Conservation (phyloP, 352 stramenopile genomes). For the Pythium biforme region DNA sequence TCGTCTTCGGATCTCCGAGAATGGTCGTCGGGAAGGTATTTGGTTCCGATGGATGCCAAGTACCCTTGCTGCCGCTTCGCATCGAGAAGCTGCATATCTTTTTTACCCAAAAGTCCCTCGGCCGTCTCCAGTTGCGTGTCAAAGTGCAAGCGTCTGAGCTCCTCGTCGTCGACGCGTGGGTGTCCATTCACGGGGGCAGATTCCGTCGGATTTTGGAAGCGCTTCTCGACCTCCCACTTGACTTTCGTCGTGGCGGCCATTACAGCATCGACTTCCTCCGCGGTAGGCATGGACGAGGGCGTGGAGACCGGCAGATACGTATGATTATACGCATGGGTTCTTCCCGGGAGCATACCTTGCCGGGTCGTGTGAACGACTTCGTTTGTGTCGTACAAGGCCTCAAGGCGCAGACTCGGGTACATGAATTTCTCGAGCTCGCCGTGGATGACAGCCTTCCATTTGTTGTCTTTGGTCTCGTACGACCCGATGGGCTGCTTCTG, state of each 20-base stretch:
- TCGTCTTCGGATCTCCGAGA: neutral
- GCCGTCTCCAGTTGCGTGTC: slow-evolving; percentile 60
- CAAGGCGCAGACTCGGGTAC: slow-evolving; percentile 65
- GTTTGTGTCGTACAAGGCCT: slow-evolving; percentile 38
- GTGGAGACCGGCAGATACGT: neutral
- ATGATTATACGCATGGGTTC: neutral
- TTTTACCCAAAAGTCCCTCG: slow-evolving; percentile 48
- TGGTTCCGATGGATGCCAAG: slow-evolving; percentile 17
- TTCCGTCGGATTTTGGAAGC: slow-evolving; percentile 34
- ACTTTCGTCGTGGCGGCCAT: slow-evolving; percentile 42
- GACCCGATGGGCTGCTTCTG: slow-evolving; percentile 33
- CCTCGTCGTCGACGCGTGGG: slow-evolving; percentile 23
- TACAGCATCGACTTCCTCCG: slow-evolving; percentile 34
- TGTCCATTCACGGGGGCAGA: slow-evolving; percentile 29
- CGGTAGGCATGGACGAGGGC: slow-evolving; percentile 26
- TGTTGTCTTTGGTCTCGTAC: slow-evolving; percentile 57
- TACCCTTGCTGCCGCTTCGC: slow-evolving; percentile 25
- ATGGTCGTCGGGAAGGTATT: neutral
- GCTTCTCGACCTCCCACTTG: slow-evolving; percentile 49
- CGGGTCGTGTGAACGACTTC: neutral
- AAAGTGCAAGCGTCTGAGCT: slow-evolving; percentile 40
- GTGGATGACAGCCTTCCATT: slow-evolving; percentile 59
- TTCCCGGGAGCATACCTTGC: neutral
- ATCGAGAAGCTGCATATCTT: slow-evolving; percentile 32
- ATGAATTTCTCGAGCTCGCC: slow-evolving; percentile 72